These are phyloP conservation scores for Anisodus tanguticus DNA, from an alignment of 257 asterid species.

Conservation along the genomic window DNA sequence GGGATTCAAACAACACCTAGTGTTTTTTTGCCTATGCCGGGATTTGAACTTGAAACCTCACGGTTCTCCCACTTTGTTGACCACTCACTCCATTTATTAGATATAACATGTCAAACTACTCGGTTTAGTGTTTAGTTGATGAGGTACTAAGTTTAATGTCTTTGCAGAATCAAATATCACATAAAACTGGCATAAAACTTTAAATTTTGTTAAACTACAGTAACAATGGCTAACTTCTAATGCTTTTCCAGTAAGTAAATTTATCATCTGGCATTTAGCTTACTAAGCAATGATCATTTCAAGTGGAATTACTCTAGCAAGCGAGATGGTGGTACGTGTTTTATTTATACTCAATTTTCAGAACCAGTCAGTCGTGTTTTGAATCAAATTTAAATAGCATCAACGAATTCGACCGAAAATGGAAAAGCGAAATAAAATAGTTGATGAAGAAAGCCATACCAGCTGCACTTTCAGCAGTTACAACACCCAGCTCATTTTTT, in stretches of 20 bases:
- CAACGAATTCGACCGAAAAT: neutral
- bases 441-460: constrained; percentile 50
- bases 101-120: neutral
- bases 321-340: neutral
- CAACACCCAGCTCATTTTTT: constrained; percentile 90
- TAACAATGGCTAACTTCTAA: neutral
- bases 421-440: constrained; percentile 6
- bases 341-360: neutral
- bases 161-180: neutral
- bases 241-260: neutral
- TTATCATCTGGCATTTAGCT: neutral
- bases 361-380: constrained; percentile 1
- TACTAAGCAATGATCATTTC: neutral
- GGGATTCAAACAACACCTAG: neutral
- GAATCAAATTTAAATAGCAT: constrained; percentile 5
- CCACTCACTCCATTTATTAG: neutral
- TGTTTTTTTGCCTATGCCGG: neutral
- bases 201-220: neutral
- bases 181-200: neutral
- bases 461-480: constrained; percentile 82
- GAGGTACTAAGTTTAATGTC: neutral
- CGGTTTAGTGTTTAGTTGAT: neutral
- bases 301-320: neutral
- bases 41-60: neutral
- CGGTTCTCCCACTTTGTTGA: neutral